A percentile compares a stretch with the other conserved stretches of the same genome.
phyloP scores from a whole-genome alignment of 129 eudicot genomes.

The Oenanthe sinensis region DNA sequence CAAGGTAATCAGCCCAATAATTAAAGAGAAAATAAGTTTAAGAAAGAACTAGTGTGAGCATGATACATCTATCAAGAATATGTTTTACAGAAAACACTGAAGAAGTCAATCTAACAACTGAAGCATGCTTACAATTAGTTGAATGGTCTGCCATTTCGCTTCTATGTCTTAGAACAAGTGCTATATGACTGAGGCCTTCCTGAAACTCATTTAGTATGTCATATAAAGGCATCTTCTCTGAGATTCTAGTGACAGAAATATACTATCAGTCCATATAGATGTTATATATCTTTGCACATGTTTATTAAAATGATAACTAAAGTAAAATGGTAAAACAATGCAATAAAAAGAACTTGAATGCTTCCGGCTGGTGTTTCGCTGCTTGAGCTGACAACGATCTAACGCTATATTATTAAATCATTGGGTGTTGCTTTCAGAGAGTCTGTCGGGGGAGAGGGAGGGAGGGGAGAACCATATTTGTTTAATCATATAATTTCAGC shows the following conservation, averaged over 20 bases:
- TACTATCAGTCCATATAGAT: not conserved
- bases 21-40: not conserved
- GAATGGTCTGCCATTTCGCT: constrained; percentile 18
- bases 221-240: constrained; percentile 60
- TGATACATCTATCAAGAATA: not conserved
- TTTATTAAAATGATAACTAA: not conserved
- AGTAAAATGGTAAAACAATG: not conserved
- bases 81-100: not conserved
- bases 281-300: not conserved
- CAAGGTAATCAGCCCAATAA: not conserved
- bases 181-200: constrained; percentile 81
- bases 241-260: constrained; percentile 23
- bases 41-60: not conserved
- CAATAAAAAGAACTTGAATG: not conserved
- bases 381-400: not conserved
- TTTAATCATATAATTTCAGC: not conserved
- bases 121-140: constrained; percentile 24
- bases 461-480: not conserved
- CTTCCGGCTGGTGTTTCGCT: not conserved
- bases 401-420: not conserved
- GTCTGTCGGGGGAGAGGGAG: not conserved
- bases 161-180: constrained; percentile 48
- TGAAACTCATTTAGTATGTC: constrained; percentile 71
- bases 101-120: not conserved
- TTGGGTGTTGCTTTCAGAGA: not conserved